Percentiles rank a stretch among this genome's conserved stretches.
phyloP scores from a whole-genome alignment of 306 rosid species.

The Quillaja saponaria region DNA sequence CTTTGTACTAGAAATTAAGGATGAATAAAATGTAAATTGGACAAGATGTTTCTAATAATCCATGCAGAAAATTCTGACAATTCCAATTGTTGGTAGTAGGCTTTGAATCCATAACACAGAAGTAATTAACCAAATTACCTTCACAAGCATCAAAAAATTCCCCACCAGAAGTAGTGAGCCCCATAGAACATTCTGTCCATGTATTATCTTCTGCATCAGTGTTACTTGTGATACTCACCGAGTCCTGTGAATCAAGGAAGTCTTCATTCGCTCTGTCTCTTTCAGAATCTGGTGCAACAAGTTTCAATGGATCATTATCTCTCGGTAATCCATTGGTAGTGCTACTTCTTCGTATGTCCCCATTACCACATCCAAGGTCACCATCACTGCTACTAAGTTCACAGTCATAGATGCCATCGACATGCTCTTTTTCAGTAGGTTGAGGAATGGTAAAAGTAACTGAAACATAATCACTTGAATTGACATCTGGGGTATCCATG shows the following conservation, averaged over 20 bases:
- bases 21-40: too few species aligned
- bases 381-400: slow-evolving; percentile 31
- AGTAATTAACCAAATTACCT: slow-evolving; percentile 48
- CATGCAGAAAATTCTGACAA: too few species aligned
- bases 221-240: slow-evolving; percentile 64
- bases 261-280: slow-evolving; percentile 65
- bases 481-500: slow-evolving; percentile 38
- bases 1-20: too few species aligned
- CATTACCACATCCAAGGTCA: slow-evolving; percentile 35
- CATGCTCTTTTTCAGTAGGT: slow-evolving; percentile 37
- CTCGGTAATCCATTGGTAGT: slow-evolving; percentile 27
- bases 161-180: slow-evolving; percentile 41
- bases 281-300: slow-evolving; percentile 33
- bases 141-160: slow-evolving; percentile 93
- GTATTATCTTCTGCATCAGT: slow-evolving; percentile 79
- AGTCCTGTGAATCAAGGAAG: slow-evolving; percentile 76
- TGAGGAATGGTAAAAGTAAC: slow-evolving; percentile 38
- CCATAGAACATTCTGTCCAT: slow-evolving; percentile 48
- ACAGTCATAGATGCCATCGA: slow-evolving; percentile 37
- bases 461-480: slow-evolving; percentile 46
- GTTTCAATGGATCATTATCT: slow-evolving; percentile 35
- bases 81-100: too few species aligned
- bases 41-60: too few species aligned
- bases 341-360: slow-evolving; percentile 40
- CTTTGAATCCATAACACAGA: too few species aligned